phyloP scores from a whole-genome alignment of 2,329 filamentous ascomycete genomes.

The Cercospora citrullina region DNA sequence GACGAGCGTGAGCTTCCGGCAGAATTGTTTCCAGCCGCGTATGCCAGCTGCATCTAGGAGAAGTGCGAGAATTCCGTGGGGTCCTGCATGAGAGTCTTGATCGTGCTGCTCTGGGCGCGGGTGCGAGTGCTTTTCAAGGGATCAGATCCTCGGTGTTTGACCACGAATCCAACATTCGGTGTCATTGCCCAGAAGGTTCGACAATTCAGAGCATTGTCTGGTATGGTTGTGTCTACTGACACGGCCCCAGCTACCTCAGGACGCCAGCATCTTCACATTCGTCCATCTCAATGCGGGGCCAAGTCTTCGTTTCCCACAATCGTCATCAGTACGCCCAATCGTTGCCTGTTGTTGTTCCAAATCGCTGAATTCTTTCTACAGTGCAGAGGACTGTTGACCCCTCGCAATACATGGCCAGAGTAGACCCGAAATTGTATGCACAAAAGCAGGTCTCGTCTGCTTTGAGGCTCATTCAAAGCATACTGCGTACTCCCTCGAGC shows the following conservation, averaged over 20 bases:
- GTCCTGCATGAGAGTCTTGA: neutral
- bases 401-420: neutral
- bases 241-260: neutral
- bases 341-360: neutral
- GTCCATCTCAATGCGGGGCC: neutral
- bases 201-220: neutral
- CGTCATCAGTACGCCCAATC: neutral
- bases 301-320: neutral
- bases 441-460: neutral
- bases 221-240: neutral
- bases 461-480: slow-evolving; percentile 53
- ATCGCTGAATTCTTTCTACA: neutral
- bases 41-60: neutral
- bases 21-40: neutral
- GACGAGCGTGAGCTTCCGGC: neutral
- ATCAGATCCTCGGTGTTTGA: neutral
- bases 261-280: neutral
- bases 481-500: slow-evolving; percentile 86
- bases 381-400: neutral
- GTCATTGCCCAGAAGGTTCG: neutral
- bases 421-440: neutral
- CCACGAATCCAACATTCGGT: neutral
- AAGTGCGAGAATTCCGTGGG: neutral
- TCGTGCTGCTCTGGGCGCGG: neutral
- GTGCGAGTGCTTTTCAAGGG: neutral